phyloP scores from a whole-genome alignment of 202 grass and related monocot species.

The Sporobolus alterniflorus region DNA sequence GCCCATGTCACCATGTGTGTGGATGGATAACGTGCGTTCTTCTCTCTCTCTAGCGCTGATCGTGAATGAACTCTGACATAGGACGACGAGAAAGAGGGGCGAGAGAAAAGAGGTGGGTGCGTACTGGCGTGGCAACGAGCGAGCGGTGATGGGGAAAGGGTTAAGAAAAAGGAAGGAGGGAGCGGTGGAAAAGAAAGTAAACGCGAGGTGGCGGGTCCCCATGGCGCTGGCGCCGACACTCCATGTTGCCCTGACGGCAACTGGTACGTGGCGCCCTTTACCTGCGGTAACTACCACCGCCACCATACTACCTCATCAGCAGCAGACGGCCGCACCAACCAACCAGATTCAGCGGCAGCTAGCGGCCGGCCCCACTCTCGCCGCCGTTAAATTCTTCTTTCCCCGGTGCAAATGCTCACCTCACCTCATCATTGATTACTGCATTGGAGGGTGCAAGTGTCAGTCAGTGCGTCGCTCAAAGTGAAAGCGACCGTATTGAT shows the following conservation, averaged over 20 bases:
- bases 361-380: background rate
- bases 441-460: background rate
- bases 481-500: conserved; percentile 6
- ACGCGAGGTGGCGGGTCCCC: conserved; percentile 51
- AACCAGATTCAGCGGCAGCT: background rate
- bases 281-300: conserved; percentile 62
- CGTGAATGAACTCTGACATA: conserved; percentile 7
- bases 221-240: conserved; percentile 66
- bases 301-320: background rate
- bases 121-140: conserved; percentile 27
- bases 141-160: background rate
- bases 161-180: conserved; percentile 16
- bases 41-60: background rate
- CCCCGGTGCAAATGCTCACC: background rate
- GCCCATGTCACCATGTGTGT: background rate
- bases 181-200: conserved; percentile 50
- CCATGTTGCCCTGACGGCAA: conserved; percentile 66
- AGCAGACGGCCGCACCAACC: background rate
- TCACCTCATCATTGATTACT: conserved; percentile 34
- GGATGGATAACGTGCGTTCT: conserved; percentile 30
- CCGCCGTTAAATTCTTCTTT: conserved; percentile 36
- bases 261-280: conserved; percentile 13
- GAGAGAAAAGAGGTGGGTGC: conserved; percentile 17
- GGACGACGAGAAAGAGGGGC: background rate
- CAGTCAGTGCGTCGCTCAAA: background rate